phyloP scores from a whole-genome alignment of 2,329 filamentous ascomycete genomes.

The Fusarium dlaminii region DNA sequence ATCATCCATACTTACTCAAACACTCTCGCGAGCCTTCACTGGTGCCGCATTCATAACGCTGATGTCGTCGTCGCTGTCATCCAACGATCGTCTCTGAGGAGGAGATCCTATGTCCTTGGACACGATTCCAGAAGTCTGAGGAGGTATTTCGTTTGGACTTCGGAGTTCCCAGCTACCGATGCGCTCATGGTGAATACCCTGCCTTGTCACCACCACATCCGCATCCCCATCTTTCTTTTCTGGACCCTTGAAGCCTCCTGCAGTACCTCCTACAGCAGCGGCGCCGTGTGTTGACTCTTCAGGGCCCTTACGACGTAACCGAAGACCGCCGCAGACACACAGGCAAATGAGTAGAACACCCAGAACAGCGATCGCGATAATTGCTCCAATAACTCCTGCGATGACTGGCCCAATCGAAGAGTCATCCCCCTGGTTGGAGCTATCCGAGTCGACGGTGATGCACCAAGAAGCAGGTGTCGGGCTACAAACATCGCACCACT shows the following conservation, averaged over 20 bases:
- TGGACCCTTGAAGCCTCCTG: slow-evolving; percentile 55
- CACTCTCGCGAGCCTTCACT: slow-evolving; percentile 51
- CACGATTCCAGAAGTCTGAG: slow-evolving; percentile 33
- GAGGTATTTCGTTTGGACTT: slow-evolving; percentile 16
- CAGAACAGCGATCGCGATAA: slow-evolving; percentile 50
- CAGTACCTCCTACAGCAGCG: slow-evolving; percentile 41
- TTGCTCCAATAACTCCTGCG: slow-evolving; percentile 59
- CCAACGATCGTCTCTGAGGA: slow-evolving; percentile 31
- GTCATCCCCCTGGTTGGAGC: not conserved
- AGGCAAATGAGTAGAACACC: slow-evolving; percentile 48
- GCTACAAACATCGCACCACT: slow-evolving; percentile 59
- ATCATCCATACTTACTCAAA: slow-evolving; percentile 40
- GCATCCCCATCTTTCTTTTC: slow-evolving; percentile 57
- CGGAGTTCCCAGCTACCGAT: slow-evolving; percentile 62
- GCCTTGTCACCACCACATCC: slow-evolving; percentile 53
- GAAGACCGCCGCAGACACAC: slow-evolving; percentile 47
- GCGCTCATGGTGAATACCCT: slow-evolving; percentile 55
- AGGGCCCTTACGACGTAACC: slow-evolving; percentile 38
- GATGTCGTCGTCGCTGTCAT: slow-evolving; percentile 46
- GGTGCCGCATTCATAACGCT: slow-evolving; percentile 50
- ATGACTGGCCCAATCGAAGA: slow-evolving; percentile 49
- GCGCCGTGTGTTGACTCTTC: slow-evolving; percentile 1
- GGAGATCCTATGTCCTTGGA: slow-evolving; percentile 37
- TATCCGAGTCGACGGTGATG: not conserved
- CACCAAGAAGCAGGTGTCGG: slow-evolving; percentile 52